A percentile compares a stretch with the other conserved stretches of the same genome.
These are phyloP conservation scores for Saprolegnia diclina DNA, from an alignment of 352 stramenopile genomes.

Conservation along the genomic window DNA sequence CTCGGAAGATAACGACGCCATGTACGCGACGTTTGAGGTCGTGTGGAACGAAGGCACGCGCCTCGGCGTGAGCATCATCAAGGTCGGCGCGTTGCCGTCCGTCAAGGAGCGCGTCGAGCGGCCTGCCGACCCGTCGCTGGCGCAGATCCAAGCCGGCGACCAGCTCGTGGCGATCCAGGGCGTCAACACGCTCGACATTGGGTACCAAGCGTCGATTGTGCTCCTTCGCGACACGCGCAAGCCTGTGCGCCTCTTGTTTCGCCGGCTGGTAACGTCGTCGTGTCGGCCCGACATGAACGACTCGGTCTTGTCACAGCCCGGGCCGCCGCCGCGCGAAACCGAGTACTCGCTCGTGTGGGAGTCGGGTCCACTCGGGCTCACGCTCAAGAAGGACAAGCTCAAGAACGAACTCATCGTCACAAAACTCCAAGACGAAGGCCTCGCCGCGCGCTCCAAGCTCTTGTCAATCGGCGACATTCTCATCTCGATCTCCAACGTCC, in stretches of 20 bases:
- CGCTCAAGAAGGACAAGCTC: constrained; percentile 27
- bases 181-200: constrained; percentile 8
- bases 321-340: not conserved
- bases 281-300: not conserved
- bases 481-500: constrained; percentile 24
- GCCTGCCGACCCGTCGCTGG: constrained; percentile 1
- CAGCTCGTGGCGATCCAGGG: constrained; percentile 25
- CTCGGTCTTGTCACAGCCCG: not conserved
- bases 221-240: constrained; percentile 21
- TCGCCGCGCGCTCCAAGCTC: constrained; percentile 22
- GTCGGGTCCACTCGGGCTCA: constrained; percentile 18
- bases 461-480: constrained; percentile 22
- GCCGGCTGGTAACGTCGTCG: not conserved
- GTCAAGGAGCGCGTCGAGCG: constrained; percentile 16
- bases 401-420: constrained; percentile 11
- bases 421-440: constrained; percentile 13
- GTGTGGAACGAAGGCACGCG: constrained; percentile 21
- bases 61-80: constrained; percentile 25
- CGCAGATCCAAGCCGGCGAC: constrained; percentile 22
- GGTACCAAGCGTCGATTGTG: constrained; percentile 24
- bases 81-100: not conserved
- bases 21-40: constrained; percentile 8
- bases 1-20: constrained; percentile 17
- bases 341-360: constrained; percentile 27
- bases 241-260: constrained; percentile 17